Evolutionary conservation across 192 early-diverging fungal genomes (phyloP).

Genomic region (Haplosporangium gracile): DNA sequence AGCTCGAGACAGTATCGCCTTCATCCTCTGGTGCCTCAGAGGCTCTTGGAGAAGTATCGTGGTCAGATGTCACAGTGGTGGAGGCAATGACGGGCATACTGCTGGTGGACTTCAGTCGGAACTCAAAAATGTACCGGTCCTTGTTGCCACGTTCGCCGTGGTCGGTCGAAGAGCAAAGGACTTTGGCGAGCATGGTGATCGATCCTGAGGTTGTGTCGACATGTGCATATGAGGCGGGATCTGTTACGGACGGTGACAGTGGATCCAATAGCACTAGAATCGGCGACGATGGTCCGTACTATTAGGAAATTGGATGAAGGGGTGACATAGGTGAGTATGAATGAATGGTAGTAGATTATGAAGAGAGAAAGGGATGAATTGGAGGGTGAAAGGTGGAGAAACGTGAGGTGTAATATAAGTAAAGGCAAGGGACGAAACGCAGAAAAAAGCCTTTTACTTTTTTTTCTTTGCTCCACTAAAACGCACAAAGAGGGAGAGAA

Average conservation of each 20-base stretch:
- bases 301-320: neutral
- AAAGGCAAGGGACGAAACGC: neutral
- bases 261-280: constrained; percentile 39
- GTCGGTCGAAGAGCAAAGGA: constrained; percentile 51
- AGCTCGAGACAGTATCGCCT: constrained; percentile 35
- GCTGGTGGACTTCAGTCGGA: constrained; percentile 43
- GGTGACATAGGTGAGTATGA: neutral
- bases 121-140: constrained; percentile 53
- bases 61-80: neutral
- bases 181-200: constrained; percentile 49
- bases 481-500: no score
- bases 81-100: constrained; percentile 13
- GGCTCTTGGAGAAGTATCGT: neutral
- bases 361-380: neutral
- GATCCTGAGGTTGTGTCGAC: constrained; percentile 50
- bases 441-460: no score
- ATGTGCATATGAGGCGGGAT: constrained; percentile 36
- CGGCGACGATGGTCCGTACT: constrained; percentile 47
- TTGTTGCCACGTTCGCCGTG: constrained; percentile 57
- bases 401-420: no score
- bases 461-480: no score
- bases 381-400: neutral
- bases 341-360: neutral
- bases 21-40: constrained; percentile 28
- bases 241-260: constrained; percentile 30